Base-by-base conservation (phyloP, 169 alveolate species). In the Cyclospora cayetanensis region DNA sequence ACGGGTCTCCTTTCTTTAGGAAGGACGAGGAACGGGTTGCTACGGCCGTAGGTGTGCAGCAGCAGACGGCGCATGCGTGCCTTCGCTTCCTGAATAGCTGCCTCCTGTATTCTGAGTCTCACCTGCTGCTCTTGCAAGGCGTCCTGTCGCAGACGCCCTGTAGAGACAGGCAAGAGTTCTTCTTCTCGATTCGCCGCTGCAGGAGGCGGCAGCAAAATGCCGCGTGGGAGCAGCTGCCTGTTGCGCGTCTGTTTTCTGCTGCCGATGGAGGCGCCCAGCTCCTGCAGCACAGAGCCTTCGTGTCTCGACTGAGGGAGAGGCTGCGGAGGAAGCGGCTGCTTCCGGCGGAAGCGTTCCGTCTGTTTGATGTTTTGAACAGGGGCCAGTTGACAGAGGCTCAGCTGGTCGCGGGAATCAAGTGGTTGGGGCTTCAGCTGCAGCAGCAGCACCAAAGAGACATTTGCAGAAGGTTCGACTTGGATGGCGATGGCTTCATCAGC, bases 381-480 rank as follows among this genome's bases (percentile, higher is more conserved):
- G 89, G 93, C 37, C 29, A 60, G 53, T 80, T 89, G 46, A 50
- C 46, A 18, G 39, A 70, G 29, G 80, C 89, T 34, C 82, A 89
- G 93, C 50, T 89, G 15, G 52, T 35, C 29, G 89, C 87, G 18
- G 93, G 93, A 43, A 41, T 89, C 5, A 20, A 35, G 50, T 89
- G 93, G 93, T 29, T 89, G 52, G 89, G 93, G 41, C 68, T 72
- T 65, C 70, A 85, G 50, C 43, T 41, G 84, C 85, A 85, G 85
- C 82, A 39, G 41, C 46, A 27, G 84, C 46, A 35, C 50, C 53
- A 37, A 3, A 9, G 5, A 22, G 76, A 43, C 66, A 4, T 34
- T 63, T 35, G 65, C 83, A 43, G 65, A 3, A 4, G 41, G 18
- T 70, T 87, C 27, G 92, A 87, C 43, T 11, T 70, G 25, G 87